phyloP scores from a whole-genome alignment of 2,329 filamentous ascomycete genomes.

The Colletotrichum plurivorum region DNA sequence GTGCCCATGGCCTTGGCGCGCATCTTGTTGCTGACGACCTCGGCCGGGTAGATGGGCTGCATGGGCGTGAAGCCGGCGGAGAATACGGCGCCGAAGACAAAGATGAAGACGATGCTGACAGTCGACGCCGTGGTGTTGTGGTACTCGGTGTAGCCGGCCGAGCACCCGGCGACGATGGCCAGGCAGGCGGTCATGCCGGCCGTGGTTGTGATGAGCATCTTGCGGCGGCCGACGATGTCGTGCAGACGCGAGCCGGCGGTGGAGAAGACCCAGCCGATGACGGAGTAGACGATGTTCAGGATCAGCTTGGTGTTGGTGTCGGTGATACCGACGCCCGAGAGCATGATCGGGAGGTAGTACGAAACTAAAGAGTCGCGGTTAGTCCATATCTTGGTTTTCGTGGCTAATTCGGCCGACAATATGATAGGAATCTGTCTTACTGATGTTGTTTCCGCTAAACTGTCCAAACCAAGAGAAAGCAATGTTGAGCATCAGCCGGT shows the following conservation, averaged over 20 bases:
- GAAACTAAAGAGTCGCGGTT: conserved; percentile 39
- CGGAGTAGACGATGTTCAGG: conserved; percentile 56
- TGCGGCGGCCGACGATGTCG: conserved; percentile 56
- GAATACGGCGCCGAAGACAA: conserved; percentile 55
- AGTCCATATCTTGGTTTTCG: conserved; percentile 30
- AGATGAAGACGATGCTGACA: conserved; percentile 55
- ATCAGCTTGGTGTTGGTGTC: conserved; percentile 55
- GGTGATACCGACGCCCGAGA: conserved; percentile 56
- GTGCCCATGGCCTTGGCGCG: conserved; percentile 52
- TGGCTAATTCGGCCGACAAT: too few species aligned
- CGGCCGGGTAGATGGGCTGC: conserved; percentile 54
- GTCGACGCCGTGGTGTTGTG: conserved; percentile 51
- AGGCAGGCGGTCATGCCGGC: conserved; percentile 54
- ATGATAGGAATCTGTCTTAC: conserved; percentile 37
- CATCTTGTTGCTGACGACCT: conserved; percentile 55
- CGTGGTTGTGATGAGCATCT: conserved; percentile 55
- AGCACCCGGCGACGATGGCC: conserved; percentile 53
- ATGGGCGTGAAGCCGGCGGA: conserved; percentile 52
- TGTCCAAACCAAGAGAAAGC: conserved; percentile 59
- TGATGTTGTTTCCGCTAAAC: conserved; percentile 48
- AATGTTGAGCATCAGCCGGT: conserved; percentile 55
- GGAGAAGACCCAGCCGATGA: conserved; percentile 55
- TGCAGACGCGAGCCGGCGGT: conserved; percentile 55
- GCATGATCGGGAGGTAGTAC: conserved; percentile 57
- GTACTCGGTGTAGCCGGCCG: conserved; percentile 52